These are phyloP conservation scores for Apiotrichum laibachii DNA, from an alignment of 1,284 basidiomycete genomes.

Conservation along the genomic window DNA sequence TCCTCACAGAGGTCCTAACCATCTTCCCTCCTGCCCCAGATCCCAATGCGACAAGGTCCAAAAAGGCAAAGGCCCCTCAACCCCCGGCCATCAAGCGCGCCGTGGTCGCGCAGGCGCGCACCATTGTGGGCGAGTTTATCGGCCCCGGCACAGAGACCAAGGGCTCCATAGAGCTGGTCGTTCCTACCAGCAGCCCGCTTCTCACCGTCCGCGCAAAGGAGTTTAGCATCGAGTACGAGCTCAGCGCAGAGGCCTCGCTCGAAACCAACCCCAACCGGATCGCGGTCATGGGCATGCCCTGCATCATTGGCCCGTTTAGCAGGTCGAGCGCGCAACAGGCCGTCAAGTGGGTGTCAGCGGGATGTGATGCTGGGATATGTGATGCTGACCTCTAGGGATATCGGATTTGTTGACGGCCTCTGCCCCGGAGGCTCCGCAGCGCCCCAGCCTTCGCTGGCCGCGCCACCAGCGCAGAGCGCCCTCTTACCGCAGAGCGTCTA, in stretches of 20 bases:
- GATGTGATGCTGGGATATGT: neutral
- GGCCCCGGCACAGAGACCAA: constrained; percentile 30
- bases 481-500: no score
- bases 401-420: constrained; percentile 44
- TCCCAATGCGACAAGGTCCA: constrained; percentile 36
- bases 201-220: constrained; percentile 72
- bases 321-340: constrained; percentile 38
- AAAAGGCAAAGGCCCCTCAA: constrained; percentile 57
- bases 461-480: neutral
- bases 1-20: constrained; percentile 66
- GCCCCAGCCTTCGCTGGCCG: neutral
- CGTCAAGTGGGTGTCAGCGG: constrained; percentile 37
- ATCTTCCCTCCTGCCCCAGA: constrained; percentile 30
- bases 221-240: constrained; percentile 74
- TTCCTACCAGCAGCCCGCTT: constrained; percentile 68
- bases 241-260: constrained; percentile 71
- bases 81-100: constrained; percentile 61
- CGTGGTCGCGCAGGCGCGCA: constrained; percentile 3
- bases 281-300: constrained; percentile 65
- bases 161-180: constrained; percentile 63
- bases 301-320: constrained; percentile 40
- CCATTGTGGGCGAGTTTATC: constrained; percentile 2
- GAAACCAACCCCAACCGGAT: constrained; percentile 60
- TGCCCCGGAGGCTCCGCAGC: constrained; percentile 23
- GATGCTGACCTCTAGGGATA: constrained; percentile 33